phyloP scores from a whole-genome alignment of 352 stramenopile genomes.

The Phytophthora sp. region DNA sequence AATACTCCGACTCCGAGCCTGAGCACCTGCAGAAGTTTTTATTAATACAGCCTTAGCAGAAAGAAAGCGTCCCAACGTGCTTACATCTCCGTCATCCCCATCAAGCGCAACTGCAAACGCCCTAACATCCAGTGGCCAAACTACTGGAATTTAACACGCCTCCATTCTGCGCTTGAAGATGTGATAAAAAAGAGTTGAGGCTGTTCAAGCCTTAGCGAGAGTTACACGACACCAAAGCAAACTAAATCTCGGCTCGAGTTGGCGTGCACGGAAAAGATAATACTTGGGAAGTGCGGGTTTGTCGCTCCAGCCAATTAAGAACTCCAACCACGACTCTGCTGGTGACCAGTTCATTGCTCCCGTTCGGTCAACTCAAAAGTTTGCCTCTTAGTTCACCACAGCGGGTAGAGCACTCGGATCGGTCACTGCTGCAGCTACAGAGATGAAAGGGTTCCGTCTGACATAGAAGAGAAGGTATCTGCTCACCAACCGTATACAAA shows the following conservation, averaged over 20 bases:
- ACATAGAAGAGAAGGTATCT: conserved; percentile 58
- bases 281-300: no score
- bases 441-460: conserved; percentile 39
- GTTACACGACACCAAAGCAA: no score
- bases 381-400: no score
- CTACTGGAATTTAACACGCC: not conserved
- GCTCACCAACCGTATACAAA: no score
- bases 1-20: not conserved
- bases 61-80: not conserved
- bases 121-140: conserved; percentile 9
- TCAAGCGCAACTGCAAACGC: conserved; percentile 11
- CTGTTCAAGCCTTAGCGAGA: no score
- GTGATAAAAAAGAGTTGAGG: not conserved
- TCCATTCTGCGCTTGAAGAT: not conserved
- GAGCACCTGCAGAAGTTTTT: not conserved
- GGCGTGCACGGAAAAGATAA: no score
- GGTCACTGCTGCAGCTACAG: conserved; percentile 13
- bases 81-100: not conserved
- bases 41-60: not conserved
- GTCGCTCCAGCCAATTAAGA: no score
- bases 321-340: no score
- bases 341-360: no score
- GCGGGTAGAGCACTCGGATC: no score
- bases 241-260: no score
- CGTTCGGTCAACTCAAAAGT: no score